Evolutionary conservation across 2,329 filamentous ascomycete genomes (phyloP), one percentile per base, ranked within the genome.

Genomic region (Shiraia sp.): DNA sequence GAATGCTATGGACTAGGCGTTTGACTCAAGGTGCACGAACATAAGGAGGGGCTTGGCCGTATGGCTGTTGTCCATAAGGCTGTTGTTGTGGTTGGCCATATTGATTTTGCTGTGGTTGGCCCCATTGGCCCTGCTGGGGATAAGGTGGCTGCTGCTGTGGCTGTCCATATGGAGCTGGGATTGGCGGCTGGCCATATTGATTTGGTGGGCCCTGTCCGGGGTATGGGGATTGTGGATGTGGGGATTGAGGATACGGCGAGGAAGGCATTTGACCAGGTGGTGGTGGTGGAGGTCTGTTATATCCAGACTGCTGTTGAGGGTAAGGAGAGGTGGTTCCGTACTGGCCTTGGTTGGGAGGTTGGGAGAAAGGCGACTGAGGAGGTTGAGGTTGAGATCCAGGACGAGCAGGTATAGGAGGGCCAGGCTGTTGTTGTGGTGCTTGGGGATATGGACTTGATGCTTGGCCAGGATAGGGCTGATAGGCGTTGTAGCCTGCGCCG

Each of bases 311-410:
- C 17, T 51, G 57, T 44, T 66, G 63, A 36, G 65, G 61, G 46
- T 69, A 69, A 2, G 71, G 70, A 37, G 57, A 57, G 6, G 67
- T 61, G 40, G 63, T 36, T 27, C 55, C 64, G 61, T 77, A 77
- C 28, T 42, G 58, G 36, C 32, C 53, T 61, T 47, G 68, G 63
- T 37, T 55, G 56, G 36, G 36, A 5, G 62, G 59, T 42, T 71
- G 72, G 29, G 72, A 64, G 41, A 72, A 72, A 33, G 72, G 68
- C 39, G 74, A 73, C 44, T 72, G 69, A 30, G 70, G 69, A 28
- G 70, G 68, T 29, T 66, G 61, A 27, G 66, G 61, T 36, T 59
- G 58, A 17, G 63, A 69, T 42, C 63, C 64, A 22, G 67, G 66
- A 36, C 66, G 64, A 16, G 53, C 54, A 44, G 69, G 62, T 43